Evolutionary conservation across 805 yeast species (phyloP).

Genomic region (Ogataea minuta): DNA sequence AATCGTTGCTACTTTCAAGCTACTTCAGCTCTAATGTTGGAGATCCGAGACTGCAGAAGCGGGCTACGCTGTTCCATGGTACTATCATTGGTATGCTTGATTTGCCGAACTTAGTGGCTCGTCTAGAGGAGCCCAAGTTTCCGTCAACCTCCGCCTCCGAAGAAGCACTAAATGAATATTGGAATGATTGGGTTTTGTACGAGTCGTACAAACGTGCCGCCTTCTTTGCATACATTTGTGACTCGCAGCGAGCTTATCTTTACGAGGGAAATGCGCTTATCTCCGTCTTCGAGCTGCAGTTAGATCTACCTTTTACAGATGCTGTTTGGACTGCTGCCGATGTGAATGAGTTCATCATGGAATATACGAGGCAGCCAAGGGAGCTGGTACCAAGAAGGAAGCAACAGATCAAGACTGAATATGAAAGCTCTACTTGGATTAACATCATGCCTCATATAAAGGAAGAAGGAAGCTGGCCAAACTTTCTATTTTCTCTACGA

Average conservation of each 20-base stretch:
- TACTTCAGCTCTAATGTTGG: slow-evolving; percentile 29
- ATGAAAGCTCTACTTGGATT: slow-evolving; percentile 6
- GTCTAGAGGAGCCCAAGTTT: slow-evolving; percentile 21
- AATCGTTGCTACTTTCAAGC: slow-evolving; percentile 26
- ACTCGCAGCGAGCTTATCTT: slow-evolving; percentile 40
- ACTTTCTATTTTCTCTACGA: slow-evolving; percentile 35
- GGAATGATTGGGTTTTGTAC: slow-evolving; percentile 47
- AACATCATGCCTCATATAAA: slow-evolving; percentile 28
- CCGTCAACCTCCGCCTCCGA: not conserved
- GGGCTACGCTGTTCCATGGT: slow-evolving; percentile 13
- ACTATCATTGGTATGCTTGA: slow-evolving; percentile 19
- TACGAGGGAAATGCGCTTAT: slow-evolving; percentile 34
- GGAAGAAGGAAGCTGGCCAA: slow-evolving; percentile 37
- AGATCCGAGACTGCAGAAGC: slow-evolving; percentile 15
- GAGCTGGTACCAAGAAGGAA: slow-evolving; percentile 19
- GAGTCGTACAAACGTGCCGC: slow-evolving; percentile 45
- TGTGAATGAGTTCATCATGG: slow-evolving; percentile 23
- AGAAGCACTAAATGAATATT: slow-evolving; percentile 19
- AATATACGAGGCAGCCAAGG: slow-evolving; percentile 30
- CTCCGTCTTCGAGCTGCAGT: slow-evolving; percentile 42
- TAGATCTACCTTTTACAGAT: slow-evolving; percentile 46
- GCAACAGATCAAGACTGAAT: slow-evolving; percentile 6
- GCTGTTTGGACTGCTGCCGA: slow-evolving; percentile 41
- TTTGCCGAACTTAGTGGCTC: slow-evolving; percentile 25
- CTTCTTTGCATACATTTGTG: slow-evolving; percentile 41